Base-by-base conservation (phyloP, 345 rosid genomes). In the Citrus hindsii region DNA sequence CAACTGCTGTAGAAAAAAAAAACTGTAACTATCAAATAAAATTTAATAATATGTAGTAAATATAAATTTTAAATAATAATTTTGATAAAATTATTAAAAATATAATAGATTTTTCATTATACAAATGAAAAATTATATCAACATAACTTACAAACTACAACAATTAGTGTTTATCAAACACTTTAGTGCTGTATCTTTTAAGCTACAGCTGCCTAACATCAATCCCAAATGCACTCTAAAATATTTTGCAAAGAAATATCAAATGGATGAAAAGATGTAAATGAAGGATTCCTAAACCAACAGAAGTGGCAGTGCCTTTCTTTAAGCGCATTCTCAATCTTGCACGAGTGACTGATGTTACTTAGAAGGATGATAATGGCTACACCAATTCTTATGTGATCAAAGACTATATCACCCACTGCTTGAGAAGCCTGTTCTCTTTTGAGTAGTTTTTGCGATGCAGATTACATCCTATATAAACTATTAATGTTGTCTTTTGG, bases 221-320 rank as follows among this genome's bases (percentile, higher is more conserved):
- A 33, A 33, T 33, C 0, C 5, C 35, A 33, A 33, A 33, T 0
- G 5, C 35, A 33, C 6, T 4, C 35, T 33, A 33, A 69, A n/a
- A 22, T 67, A 9, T 42, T 82, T 6, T 27, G 56, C 6, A 65
- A 27, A 60, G 13, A 30, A 28, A 46, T 78, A 4, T 30, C 9
- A 0, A 30, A 74, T 51, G 83, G 79, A 7, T 83, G 83, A 81
- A 80, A 83, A 59, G 86, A 80, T 63, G 48, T 80, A 21, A 83
- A 77, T 16, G 60, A 74, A 30, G 83, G 70, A 56, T 80, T 75
- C 3, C 38, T 80, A 3, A 22, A 61, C 81, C 83, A 16, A 56
- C 51, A 3, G 35, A 42, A 4, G 69, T 74, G 5, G 72, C 71
- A 2, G 24, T 16, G 75, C 42, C 77, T 14, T 30, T 84, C 9